These are phyloP conservation scores for Acer saccharum DNA, from an alignment of 345 rosid species.

Conservation along the genomic window DNA sequence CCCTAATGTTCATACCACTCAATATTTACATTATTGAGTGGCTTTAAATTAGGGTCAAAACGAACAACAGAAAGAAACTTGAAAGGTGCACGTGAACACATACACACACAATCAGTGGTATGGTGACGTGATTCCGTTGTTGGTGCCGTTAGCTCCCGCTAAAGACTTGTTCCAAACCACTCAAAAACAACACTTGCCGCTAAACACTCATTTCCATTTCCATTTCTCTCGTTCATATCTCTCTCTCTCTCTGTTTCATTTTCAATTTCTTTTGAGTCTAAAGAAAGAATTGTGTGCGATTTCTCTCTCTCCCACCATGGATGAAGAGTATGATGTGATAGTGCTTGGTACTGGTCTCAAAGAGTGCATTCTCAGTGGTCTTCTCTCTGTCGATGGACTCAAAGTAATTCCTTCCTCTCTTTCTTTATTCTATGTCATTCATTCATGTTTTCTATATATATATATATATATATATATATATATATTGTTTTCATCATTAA, in stretches of 20 bases:
- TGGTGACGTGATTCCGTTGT: conserved; percentile 13
- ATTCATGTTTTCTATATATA: not conserved
- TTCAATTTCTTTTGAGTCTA: not conserved
- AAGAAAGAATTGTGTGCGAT: not conserved
- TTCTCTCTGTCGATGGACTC: conserved; percentile 92
- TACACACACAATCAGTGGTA: not conserved
- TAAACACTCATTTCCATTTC: not conserved
- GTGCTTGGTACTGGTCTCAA: conserved; percentile 97
- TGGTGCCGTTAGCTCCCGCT: conserved; percentile 37
- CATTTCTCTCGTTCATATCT: not conserved
- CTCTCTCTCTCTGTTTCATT: not conserved
- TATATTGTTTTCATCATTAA: no score
- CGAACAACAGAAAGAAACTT: not conserved
- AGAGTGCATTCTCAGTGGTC: conserved; percentile 96
- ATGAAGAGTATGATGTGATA: conserved; percentile 93
- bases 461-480: no score
- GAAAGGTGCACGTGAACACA: not conserved
- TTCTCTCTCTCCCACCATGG: conserved; percentile 39
- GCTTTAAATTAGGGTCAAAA: not conserved
- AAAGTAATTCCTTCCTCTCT: conserved; percentile 43
- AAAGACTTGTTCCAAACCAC: conserved; percentile 33
- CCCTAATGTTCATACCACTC: no score
- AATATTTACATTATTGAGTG: not conserved
- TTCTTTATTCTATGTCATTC: not conserved
- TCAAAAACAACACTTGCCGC: not conserved